Conservation (phyloP, 202 grass and related monocot genomes). For the Cymbopogon flexuosus region DNA sequence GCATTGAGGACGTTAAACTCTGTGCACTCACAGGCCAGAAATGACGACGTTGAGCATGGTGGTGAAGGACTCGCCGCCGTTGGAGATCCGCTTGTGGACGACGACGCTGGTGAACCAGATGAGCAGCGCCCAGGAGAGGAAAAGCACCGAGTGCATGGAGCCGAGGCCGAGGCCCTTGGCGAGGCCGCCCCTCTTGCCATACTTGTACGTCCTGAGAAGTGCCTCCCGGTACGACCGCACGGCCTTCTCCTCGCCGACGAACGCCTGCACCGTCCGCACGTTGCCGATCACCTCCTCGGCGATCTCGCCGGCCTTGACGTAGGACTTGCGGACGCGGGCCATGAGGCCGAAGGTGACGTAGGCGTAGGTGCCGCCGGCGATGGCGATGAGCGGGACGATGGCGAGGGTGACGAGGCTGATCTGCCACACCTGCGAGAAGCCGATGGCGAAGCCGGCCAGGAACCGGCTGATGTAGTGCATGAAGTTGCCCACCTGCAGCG, state of each 20-base stretch:
- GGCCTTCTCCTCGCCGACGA: constrained; percentile 91
- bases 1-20: background rate
- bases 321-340: constrained; percentile 90
- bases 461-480: constrained; percentile 99
- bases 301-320: constrained; percentile 96
- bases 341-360: constrained; percentile 94
- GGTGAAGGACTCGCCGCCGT: constrained; percentile 97
- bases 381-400: constrained; percentile 91
- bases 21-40: constrained; percentile 56
- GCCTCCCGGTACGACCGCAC: constrained; percentile 65
- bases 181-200: constrained; percentile 78
- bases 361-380: constrained; percentile 87
- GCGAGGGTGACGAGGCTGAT: constrained; percentile 95
- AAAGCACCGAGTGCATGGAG: constrained; percentile 89
- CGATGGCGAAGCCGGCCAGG: constrained; percentile 83
- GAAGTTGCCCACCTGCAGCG: constrained; percentile 82
- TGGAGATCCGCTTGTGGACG: constrained; percentile 81
- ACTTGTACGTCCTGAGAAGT: constrained; percentile 66
- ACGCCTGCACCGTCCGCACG: constrained; percentile 92
- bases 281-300: constrained; percentile 97
- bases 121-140: constrained; percentile 90
- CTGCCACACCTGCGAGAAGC: constrained; percentile 88
- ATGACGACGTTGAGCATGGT: constrained; percentile 99
- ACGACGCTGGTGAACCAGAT: constrained; percentile 87
- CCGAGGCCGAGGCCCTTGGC: constrained; percentile 95